phyloP scores from a whole-genome alignment of 2,329 filamentous ascomycete genomes.

The Pezicula radicicola region DNA sequence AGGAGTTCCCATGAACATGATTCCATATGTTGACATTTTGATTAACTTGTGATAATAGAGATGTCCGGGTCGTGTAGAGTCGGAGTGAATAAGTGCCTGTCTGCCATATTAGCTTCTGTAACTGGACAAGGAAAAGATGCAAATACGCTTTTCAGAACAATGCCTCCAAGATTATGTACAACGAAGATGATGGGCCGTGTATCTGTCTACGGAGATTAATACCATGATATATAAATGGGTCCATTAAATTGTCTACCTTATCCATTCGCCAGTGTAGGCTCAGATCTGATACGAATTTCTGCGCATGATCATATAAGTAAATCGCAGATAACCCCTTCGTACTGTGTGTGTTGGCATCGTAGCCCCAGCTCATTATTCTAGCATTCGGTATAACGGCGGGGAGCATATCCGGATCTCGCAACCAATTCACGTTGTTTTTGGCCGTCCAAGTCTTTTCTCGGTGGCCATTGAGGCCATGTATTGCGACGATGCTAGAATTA shows the following conservation, averaged over 20 bases:
- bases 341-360: constrained; percentile 26
- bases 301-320: constrained; percentile 32
- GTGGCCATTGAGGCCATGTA: constrained; percentile 30
- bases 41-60: constrained; percentile 28
- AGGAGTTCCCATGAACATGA: constrained; percentile 37
- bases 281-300: constrained; percentile 30
- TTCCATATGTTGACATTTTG: constrained; percentile 33
- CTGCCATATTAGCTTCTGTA: neutral
- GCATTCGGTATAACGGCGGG: constrained; percentile 28
- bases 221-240: too few species aligned
- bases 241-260: constrained; percentile 13
- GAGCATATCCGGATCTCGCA: constrained; percentile 23
- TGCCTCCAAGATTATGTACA: constrained; percentile 30
- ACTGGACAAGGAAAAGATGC: neutral
- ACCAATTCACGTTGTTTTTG: constrained; percentile 23
- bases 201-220: constrained; percentile 19
- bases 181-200: constrained; percentile 30
- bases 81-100: constrained; percentile 34
- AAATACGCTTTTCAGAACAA: constrained; percentile 25
- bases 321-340: constrained; percentile 20
- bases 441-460: constrained; percentile 27
- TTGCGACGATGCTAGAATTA: constrained; percentile 24
- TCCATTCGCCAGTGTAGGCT: constrained; percentile 22
- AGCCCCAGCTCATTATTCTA: constrained; percentile 34
- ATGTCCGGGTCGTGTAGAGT: constrained; percentile 22